A percentile compares a stretch with the other conserved stretches of the same genome.
These are phyloP conservation scores for Pisolithus microcarpus DNA, from an alignment of 768 basidiomycete genomes.

Conservation along the genomic window DNA sequence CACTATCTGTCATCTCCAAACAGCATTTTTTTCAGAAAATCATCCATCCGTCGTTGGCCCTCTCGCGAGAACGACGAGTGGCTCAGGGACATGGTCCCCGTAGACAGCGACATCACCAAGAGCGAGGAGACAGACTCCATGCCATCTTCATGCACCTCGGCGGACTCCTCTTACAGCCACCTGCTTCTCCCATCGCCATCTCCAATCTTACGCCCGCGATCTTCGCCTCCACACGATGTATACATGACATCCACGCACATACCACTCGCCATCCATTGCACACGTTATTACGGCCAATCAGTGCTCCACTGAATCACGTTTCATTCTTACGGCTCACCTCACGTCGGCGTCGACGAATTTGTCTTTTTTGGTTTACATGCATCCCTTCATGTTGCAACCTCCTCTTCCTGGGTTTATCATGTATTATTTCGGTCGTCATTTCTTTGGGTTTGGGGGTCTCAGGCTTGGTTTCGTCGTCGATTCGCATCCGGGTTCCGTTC, in stretches of 20 bases:
- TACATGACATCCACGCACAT: conserved; percentile 10
- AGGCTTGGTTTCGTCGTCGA: not conserved
- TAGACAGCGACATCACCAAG: conserved; percentile 6
- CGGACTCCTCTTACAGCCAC: conserved; percentile 11
- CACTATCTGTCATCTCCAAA: conserved; percentile 46
- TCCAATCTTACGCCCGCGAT: conserved; percentile 17
- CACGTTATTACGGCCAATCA: conserved; percentile 8
- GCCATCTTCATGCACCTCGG: conserved; percentile 16
- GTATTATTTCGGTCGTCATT: not conserved
- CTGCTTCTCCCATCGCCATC: conserved; percentile 11
- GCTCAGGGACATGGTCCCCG: conserved; percentile 58
- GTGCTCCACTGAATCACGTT: conserved; percentile 12
- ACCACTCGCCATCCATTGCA: conserved; percentile 3
- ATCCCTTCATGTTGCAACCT: not conserved
- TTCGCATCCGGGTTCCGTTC: conserved; percentile 14
- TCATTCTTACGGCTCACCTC: conserved; percentile 17
- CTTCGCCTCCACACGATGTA: conserved; percentile 11
- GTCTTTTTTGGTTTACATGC: conserved; percentile 22
- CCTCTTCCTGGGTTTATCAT: not conserved
- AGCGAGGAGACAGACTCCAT: conserved; percentile 11
- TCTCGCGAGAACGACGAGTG: conserved; percentile 50
- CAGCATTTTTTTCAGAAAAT: conserved; percentile 40
- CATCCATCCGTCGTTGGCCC: conserved; percentile 30
- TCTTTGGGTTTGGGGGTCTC: conserved; percentile 2
- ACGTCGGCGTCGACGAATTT: conserved; percentile 3